phyloP scores from a whole-genome alignment of 148 eudicot species.

The Chenopodium suecicum region DNA sequence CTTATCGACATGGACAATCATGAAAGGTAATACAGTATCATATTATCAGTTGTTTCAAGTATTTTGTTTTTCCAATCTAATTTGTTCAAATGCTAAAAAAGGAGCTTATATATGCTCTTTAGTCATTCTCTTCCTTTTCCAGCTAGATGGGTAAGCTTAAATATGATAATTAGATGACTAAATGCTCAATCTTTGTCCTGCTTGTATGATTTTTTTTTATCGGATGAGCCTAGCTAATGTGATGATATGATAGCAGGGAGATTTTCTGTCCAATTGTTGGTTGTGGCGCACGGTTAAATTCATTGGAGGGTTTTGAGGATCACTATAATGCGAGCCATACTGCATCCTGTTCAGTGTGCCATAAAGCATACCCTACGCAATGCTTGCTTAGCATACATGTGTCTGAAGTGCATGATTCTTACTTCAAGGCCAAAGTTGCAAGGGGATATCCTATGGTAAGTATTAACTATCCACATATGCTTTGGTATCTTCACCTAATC shows the following conservation, averaged over 20 bases:
- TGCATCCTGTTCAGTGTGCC: conserved; percentile 88
- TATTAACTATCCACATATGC: neutral
- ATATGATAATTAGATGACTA: neutral
- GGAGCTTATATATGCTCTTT: too few species aligned
- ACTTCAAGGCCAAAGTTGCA: conserved; percentile 93
- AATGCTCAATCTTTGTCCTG: neutral
- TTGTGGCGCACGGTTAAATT: conserved; percentile 65
- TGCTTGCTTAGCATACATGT: conserved; percentile 91
- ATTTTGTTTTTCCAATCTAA: neutral
- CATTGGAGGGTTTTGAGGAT: conserved; percentile 78
- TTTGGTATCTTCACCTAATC: neutral
- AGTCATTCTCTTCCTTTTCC: too few species aligned
- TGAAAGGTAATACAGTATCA: conserved; percentile 37
- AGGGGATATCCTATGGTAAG: conserved; percentile 81
- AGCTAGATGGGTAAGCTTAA: too few species aligned
- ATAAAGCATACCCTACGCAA: conserved; percentile 86
- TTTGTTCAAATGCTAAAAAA: neutral
- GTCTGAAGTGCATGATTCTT: conserved; percentile 91
- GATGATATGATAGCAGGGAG: conserved; percentile 39
- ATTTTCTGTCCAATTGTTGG: conserved; percentile 85
- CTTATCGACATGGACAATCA: conserved; percentile 47
- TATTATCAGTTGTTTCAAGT: neutral
- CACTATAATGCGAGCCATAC: conserved; percentile 85
- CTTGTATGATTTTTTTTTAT: neutral
- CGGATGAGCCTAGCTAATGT: neutral